Evolutionary conservation across 495 filamentous ascomycete genomes (phyloP), one percentile per base, ranked within the genome.

Genomic region (Pyrenopolyporus hunteri): DNA sequence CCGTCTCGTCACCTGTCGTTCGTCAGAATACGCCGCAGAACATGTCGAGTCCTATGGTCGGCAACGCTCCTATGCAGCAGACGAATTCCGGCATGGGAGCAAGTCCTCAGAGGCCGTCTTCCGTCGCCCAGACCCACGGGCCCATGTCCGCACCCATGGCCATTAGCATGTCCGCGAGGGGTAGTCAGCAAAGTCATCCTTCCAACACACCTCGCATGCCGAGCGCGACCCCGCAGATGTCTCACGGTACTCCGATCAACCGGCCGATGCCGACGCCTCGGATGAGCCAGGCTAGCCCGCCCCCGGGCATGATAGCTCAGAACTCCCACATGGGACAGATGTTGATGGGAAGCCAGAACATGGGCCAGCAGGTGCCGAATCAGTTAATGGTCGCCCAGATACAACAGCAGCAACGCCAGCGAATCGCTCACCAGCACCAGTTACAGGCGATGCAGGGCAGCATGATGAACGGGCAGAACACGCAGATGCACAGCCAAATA

Each of bases 191-290:
- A 70, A 86, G 88, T 57, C 84, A 87, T 50, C 78, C 79, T 2
- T 87, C 89, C 29, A 88, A 87, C 9, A 97, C 93, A 4, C 93
- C 93, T 4, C 86, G 90, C 57, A 88, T 95, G 80, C 81, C 83
- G 7, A 88, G 87, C 53, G 83, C 86, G 14, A 95, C 92, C 0
- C 92, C 92, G 10, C 89, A 87, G 54, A 87, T 93, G 80, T 74
- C 79, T 13, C 88, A 89, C 59, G 85, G 80, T 46, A 95, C 86
- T 2, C 84, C 88, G 0, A 83, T 87, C 13, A 86, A 86, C 70
- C 85, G 87, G 56, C 75, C 76, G 7, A 89, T 88, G 17, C 85
- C 87, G 6, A 89, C 85, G 10, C 86, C 88, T 56, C 83, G 89
- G 8, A 87, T 91, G 81, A 79, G 75, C 32, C 89, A 91, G 65